Evolutionary conservation across 129 eudicot genomes (phyloP).

Genomic region (Dittrichia graveolens): DNA sequence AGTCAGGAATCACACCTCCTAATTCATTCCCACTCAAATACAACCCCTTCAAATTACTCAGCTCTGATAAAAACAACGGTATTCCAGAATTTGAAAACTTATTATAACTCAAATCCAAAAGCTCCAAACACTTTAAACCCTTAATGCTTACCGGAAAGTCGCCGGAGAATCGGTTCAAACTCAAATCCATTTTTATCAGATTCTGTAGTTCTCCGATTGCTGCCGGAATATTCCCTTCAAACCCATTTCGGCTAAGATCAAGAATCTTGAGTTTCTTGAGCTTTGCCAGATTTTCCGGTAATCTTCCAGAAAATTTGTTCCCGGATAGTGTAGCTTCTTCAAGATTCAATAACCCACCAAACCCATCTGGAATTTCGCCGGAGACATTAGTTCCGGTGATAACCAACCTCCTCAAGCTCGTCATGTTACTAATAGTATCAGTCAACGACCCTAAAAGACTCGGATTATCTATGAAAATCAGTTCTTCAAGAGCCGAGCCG

Average conservation of each 20-base stretch:
- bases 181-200: slow-evolving; percentile 64
- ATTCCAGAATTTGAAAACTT: slow-evolving; percentile 49
- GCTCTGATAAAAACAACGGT: slow-evolving; percentile 53
- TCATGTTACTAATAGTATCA: slow-evolving; percentile 35
- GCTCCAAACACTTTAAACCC: slow-evolving; percentile 55
- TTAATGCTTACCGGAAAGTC: slow-evolving; percentile 50
- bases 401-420: slow-evolving; percentile 53
- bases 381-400: slow-evolving; percentile 58
- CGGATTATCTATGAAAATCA: slow-evolving; percentile 62
- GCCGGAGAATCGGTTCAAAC: slow-evolving; percentile 54
- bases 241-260: slow-evolving; percentile 60
- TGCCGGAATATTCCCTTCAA: slow-evolving; percentile 53
- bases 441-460: slow-evolving; percentile 52
- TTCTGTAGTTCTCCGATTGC: slow-evolving; percentile 41
- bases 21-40: slow-evolving; percentile 69
- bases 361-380: slow-evolving; percentile 57
- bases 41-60: slow-evolving; percentile 58
- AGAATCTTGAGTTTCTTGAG: slow-evolving; percentile 58
- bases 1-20: slow-evolving; percentile 84
- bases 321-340: slow-evolving; percentile 69
- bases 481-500: slow-evolving; percentile 50
- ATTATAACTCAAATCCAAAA: slow-evolving; percentile 69
- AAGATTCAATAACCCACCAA: slow-evolving; percentile 42
- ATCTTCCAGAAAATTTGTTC: slow-evolving; percentile 43
- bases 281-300: slow-evolving; percentile 35